Conservation (phyloP, 169 alveolate genomes). For the Cryptosporidium muris region DNA sequence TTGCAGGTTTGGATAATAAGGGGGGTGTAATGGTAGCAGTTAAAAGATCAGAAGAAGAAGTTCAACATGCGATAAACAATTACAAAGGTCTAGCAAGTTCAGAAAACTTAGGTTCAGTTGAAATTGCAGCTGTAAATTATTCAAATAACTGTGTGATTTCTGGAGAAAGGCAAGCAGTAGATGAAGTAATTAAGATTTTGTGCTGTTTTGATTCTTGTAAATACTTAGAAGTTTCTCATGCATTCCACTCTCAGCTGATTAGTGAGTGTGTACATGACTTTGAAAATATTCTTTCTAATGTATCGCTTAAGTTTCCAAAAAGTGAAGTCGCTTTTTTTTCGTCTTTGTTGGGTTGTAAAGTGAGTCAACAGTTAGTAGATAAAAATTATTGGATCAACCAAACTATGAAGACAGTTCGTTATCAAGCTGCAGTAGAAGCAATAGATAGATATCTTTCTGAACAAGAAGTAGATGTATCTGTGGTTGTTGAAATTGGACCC, state of each 20-base stretch:
- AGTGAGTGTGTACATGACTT: constrained; percentile 41
- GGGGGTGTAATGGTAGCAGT: constrained; percentile 75
- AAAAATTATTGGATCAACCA: constrained; percentile 73
- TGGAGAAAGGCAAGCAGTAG: constrained; percentile 75
- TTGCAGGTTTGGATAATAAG: constrained; percentile 16
- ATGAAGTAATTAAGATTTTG: constrained; percentile 48
- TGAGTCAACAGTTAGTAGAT: constrained; percentile 14
- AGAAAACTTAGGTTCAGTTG: constrained; percentile 12
- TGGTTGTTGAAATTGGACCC: constrained; percentile 75
- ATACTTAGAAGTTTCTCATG: constrained; percentile 72
- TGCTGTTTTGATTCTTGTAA: constrained; percentile 29
- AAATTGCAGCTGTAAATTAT: constrained; percentile 72
- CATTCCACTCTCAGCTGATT: constrained; percentile 73
- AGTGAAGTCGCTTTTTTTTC: constrained; percentile 55
- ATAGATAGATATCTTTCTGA: constrained; percentile 21
- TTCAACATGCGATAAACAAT: constrained; percentile 27
- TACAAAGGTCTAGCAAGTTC: not conserved
- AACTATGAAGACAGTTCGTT: constrained; percentile 64
- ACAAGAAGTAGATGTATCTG: constrained; percentile 15
- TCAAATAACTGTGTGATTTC: constrained; percentile 79
- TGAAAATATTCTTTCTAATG: constrained; percentile 11
- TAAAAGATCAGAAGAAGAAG: constrained; percentile 70
- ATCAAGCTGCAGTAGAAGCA: constrained; percentile 38
- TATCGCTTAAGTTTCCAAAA: constrained; percentile 6
- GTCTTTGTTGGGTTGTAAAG: constrained; percentile 65